A percentile compares a stretch with the other conserved stretches of the same genome.
Evolutionary conservation across 352 stramenopile species (phyloP).

Genomic region (Globisporangium emineosum): DNA sequence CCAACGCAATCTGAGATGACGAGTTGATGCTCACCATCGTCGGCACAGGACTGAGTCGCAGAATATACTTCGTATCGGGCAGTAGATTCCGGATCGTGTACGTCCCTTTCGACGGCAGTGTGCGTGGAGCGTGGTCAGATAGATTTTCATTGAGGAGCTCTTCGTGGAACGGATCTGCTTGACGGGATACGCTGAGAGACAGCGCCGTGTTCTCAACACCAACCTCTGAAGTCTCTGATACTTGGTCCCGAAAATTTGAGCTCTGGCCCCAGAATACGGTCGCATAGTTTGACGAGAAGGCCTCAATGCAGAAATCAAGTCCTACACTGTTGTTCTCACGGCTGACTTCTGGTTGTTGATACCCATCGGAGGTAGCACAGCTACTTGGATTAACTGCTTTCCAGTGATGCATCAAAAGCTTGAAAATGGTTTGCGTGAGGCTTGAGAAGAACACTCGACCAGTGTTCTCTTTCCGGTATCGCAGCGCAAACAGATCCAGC

Average conservation of each 20-base stretch:
- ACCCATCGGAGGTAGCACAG: background rate
- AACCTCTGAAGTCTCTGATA: background rate
- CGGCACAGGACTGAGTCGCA: slow-evolving; percentile 27
- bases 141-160: background rate
- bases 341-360: background rate
- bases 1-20: background rate
- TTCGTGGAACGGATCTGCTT: background rate
- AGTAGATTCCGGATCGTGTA: slow-evolving; percentile 38
- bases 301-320: slow-evolving; percentile 15
- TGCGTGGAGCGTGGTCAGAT: slow-evolving; percentile 11
- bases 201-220: slow-evolving; percentile 6
- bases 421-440: slow-evolving; percentile 29
- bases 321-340: background rate
- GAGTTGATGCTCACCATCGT: slow-evolving; percentile 8
- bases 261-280: slow-evolving; percentile 30
- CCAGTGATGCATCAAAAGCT: slow-evolving; percentile 26
- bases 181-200: slow-evolving; percentile 6
- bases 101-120: slow-evolving; percentile 32
- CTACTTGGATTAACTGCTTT: slow-evolving; percentile 1
- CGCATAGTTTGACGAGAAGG: slow-evolving; percentile 30
- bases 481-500: slow-evolving; percentile 29
- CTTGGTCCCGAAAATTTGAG: background rate
- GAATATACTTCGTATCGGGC: slow-evolving; percentile 42
- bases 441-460: slow-evolving; percentile 33
- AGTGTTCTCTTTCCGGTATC: slow-evolving; percentile 28